Conservation (phyloP, 345 rosid species). For the Mangifera indica region DNA sequence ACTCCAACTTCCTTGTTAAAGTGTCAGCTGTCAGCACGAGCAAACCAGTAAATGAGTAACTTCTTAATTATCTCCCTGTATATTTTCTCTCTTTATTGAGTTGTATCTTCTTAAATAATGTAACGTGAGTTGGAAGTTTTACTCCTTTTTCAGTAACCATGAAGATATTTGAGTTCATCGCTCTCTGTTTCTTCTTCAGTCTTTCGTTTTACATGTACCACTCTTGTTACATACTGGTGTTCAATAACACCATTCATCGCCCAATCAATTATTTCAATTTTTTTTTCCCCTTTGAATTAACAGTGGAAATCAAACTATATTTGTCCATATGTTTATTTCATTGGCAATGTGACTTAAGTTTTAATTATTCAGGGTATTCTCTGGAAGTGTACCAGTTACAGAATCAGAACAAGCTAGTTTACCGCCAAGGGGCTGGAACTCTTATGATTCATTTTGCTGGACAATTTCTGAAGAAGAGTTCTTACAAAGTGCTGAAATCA, state of each 20-base stretch:
- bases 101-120: too few species aligned
- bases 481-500: slow-evolving; percentile 58
- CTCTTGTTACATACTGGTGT: not conserved
- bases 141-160: too few species aligned
- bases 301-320: not conserved
- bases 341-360: not conserved
- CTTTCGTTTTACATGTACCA: slow-evolving; percentile 35
- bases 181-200: slow-evolving; percentile 29
- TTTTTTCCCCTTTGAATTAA: not conserved
- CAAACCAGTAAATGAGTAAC: too few species aligned
- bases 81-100: too few species aligned
- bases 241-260: not conserved
- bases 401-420: slow-evolving; percentile 43
- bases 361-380: slow-evolving; percentile 34
- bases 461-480: slow-evolving; percentile 81
- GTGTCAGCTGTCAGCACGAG: too few species aligned
- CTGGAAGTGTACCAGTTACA: not conserved
- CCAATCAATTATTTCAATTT: not conserved
- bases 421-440: slow-evolving; percentile 98
- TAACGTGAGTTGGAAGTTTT: too few species aligned
- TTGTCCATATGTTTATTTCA: not conserved
- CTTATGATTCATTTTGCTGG: slow-evolving; percentile 96
- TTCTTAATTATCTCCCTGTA: too few species aligned
- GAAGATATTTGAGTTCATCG: slow-evolving; percentile 23
- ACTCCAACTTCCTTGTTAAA: too few species aligned